Percentiles rank a stretch among this genome's conserved stretches.
Evolutionary conservation across 2,329 filamentous ascomycete genomes (phyloP).

Genomic region (Talaromyces marneffei): DNA sequence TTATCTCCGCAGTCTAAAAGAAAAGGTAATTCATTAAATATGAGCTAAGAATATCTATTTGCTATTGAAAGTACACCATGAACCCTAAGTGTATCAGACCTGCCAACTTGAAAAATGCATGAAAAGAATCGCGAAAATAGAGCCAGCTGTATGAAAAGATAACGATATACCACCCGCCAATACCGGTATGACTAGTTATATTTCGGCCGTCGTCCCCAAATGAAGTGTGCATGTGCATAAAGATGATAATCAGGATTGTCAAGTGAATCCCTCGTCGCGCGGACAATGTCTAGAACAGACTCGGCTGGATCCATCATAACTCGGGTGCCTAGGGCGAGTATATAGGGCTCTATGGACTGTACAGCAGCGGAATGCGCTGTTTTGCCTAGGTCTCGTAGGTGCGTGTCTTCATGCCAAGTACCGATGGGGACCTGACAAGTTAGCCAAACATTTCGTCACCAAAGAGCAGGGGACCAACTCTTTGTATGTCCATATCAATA

Average conservation of each 20-base stretch:
- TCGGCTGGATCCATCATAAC: conserved; percentile 22
- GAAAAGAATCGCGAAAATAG: neutral
- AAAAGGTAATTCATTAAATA: neutral
- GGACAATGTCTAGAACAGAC: conserved; percentile 26
- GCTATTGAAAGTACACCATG: neutral
- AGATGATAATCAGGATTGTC: conserved; percentile 24
- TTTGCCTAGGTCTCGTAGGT: conserved; percentile 36
- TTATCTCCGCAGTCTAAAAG: neutral
- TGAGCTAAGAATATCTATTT: neutral
- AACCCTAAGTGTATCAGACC: neutral
- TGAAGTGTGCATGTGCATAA: conserved; percentile 19
- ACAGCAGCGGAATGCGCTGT: conserved; percentile 18
- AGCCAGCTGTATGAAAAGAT: neutral
- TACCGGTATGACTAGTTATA: neutral
- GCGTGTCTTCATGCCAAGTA: conserved; percentile 25
- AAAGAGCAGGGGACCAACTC: conserved; percentile 11
- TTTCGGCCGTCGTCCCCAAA: conserved; percentile 12
- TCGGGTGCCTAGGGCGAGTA: conserved; percentile 22
- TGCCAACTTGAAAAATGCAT: neutral
- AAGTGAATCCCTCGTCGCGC: conserved; percentile 26
- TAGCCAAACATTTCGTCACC: neutral
- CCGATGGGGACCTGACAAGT: conserved; percentile 24
- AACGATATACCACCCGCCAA: neutral
- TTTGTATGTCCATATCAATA: conserved; percentile 24
- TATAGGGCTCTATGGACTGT: conserved; percentile 22